Evolutionary conservation across 768 basidiomycete genomes (phyloP).

Genomic region (Suillus weaverae): DNA sequence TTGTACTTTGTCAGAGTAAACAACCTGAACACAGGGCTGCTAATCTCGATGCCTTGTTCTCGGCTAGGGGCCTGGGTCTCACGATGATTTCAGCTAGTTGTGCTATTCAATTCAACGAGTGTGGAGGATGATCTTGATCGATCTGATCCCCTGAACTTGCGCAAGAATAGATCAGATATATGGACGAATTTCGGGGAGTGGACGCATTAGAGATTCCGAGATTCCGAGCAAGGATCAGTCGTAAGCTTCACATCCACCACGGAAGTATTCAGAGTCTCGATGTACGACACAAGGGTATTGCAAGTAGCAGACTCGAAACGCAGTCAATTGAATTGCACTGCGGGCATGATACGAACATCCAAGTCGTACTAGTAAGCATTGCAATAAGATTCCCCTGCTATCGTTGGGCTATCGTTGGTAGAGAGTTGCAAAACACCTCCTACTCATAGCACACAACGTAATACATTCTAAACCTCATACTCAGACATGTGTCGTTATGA

Average conservation of each 20-base stretch:
- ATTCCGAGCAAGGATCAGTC: constrained; percentile 55
- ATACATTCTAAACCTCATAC: not conserved
- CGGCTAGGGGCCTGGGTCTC: constrained; percentile 74
- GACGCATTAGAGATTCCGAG: constrained; percentile 59
- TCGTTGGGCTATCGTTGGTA: not conserved
- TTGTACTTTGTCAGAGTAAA: constrained; percentile 81
- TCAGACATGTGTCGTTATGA: not conserved
- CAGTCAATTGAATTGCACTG: constrained; percentile 81
- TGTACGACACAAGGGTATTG: constrained; percentile 62
- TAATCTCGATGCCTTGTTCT: constrained; percentile 87
- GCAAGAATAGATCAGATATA: constrained; percentile 2
- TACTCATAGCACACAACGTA: not conserved
- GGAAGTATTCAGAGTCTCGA: constrained; percentile 71
- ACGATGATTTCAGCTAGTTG: constrained; percentile 45
- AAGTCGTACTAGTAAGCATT: not conserved
- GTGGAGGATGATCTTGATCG: constrained; percentile 47
- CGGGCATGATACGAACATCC: constrained; percentile 57
- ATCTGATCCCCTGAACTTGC: constrained; percentile 51
- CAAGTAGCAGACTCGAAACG: constrained; percentile 80
- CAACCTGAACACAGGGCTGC: constrained; percentile 91
- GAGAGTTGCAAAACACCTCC: not conserved
- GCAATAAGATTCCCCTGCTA: not conserved
- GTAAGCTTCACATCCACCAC: constrained; percentile 74
- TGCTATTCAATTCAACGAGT: constrained; percentile 66
- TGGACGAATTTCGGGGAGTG: constrained; percentile 7